Evolutionary conservation across 805 yeast species (phyloP).

Genomic region (Yueomyces sp.): DNA sequence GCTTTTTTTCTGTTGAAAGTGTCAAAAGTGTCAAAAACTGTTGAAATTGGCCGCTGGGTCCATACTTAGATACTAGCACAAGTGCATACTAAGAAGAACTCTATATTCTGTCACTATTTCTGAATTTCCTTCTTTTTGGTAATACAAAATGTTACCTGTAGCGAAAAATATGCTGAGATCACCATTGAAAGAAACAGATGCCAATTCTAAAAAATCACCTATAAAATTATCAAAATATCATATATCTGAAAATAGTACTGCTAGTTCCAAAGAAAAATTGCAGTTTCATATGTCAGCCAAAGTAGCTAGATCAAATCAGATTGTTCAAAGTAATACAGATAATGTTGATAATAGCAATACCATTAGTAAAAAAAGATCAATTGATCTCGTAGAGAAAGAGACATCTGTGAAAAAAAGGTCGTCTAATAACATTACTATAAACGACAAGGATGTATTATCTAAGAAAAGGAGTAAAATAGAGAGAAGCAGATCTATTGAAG

Average conservation of each 20-base stretch:
- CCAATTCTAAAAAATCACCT: constrained; percentile 6
- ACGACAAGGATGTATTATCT: neutral
- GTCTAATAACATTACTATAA: neutral
- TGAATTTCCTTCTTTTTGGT: too few species aligned
- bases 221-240: neutral
- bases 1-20: too few species aligned
- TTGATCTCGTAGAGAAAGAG: neutral
- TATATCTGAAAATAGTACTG: neutral
- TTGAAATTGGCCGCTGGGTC: too few species aligned
- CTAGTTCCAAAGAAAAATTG: neutral
- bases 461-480: constrained; percentile 15
- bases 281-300: neutral
- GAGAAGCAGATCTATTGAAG: constrained; percentile 23
- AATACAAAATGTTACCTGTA: constrained; percentile 6
- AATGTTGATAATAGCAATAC: constrained; percentile 1
- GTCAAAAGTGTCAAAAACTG: too few species aligned
- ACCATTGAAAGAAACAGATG: constrained; percentile 23
- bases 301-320: neutral
- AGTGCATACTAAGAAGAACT: too few species aligned
- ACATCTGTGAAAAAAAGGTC: neutral
- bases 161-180: constrained; percentile 11
- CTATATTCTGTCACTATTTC: too few species aligned
- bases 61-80: too few species aligned
- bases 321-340: constrained; percentile 4
- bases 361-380: neutral